These are phyloP conservation scores for Cydonia oblonga DNA, from an alignment of 331 rosid species.

Conservation along the genomic window DNA sequence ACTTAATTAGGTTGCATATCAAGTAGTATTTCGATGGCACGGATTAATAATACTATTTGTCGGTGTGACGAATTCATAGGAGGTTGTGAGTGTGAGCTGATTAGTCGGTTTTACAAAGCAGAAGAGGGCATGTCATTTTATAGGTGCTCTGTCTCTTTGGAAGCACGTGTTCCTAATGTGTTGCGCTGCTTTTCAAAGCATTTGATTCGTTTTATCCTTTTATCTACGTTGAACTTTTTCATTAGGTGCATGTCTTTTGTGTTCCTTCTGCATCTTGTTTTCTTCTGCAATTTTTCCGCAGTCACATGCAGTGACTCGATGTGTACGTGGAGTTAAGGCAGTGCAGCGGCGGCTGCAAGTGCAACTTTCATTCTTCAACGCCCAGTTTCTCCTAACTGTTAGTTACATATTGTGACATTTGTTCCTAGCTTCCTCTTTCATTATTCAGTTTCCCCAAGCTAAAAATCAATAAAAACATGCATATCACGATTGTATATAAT, in stretches of 20 bases:
- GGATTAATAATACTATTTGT: not conserved
- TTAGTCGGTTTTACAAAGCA: not conserved
- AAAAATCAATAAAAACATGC: not conserved
- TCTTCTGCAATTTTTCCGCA: not conserved
- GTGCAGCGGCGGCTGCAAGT: too few relatives aligned
- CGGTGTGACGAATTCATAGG: not conserved
- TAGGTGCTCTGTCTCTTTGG: not conserved
- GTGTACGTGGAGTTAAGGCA: too few relatives aligned
- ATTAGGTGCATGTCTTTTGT: not conserved
- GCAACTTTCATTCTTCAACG: not conserved
- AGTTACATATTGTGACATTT: not conserved
- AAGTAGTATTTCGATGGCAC: too few relatives aligned
- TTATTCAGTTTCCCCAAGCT: not conserved
- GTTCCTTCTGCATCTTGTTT: not conserved
- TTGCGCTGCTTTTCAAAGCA: constrained; percentile 4
- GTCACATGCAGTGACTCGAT: constrained; percentile 5
- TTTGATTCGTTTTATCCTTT: not conserved
- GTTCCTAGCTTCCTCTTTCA: not conserved
- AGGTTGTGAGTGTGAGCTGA: not conserved
- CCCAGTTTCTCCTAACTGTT: not conserved
- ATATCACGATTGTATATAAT: too few relatives aligned
- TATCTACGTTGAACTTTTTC: not conserved
- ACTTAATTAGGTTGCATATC: not conserved
- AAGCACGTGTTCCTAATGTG: constrained; percentile 8
- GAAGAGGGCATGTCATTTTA: not conserved